Conservation (phyloP, 108 stramenopile genomes). For the Cyclostephanos invisitatus region DNA sequence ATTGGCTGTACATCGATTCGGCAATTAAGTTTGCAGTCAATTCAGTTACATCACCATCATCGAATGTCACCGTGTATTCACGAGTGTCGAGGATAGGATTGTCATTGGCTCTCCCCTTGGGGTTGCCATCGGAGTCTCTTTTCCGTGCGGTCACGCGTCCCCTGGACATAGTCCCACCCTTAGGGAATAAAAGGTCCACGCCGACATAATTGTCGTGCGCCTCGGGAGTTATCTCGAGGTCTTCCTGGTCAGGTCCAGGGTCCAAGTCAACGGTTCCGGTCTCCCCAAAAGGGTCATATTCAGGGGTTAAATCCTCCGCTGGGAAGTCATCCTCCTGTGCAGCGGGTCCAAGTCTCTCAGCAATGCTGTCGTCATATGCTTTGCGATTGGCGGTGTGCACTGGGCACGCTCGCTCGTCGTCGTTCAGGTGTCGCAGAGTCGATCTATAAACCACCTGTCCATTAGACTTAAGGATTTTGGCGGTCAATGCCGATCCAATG, state of each 20-base stretch:
- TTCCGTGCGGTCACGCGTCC: constrained; percentile 42
- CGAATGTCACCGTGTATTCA: constrained; percentile 22
- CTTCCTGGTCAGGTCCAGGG: not conserved
- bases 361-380: not conserved
- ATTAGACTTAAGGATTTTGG: constrained; percentile 21
- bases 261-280: not conserved
- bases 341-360: not conserved
- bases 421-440: not conserved
- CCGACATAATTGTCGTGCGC: constrained; percentile 28
- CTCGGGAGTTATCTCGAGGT: not conserved
- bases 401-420: not conserved
- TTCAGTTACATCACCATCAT: constrained; percentile 27
- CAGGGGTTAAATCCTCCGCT: not conserved
- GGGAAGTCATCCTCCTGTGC: not conserved
- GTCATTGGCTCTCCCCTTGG: constrained; percentile 19
- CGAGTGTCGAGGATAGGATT: constrained; percentile 31
- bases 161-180: constrained; percentile 3
- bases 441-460: constrained; percentile 17
- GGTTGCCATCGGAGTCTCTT: constrained; percentile 36
- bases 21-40: constrained; percentile 27
- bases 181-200: constrained; percentile 34
- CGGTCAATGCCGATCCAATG: constrained; percentile 20
- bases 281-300: not conserved
- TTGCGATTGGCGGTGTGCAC: not conserved
- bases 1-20: not conserved